These are phyloP conservation scores for Mycena galopus DNA, from an alignment of 768 basidiomycete species.

Conservation along the genomic window DNA sequence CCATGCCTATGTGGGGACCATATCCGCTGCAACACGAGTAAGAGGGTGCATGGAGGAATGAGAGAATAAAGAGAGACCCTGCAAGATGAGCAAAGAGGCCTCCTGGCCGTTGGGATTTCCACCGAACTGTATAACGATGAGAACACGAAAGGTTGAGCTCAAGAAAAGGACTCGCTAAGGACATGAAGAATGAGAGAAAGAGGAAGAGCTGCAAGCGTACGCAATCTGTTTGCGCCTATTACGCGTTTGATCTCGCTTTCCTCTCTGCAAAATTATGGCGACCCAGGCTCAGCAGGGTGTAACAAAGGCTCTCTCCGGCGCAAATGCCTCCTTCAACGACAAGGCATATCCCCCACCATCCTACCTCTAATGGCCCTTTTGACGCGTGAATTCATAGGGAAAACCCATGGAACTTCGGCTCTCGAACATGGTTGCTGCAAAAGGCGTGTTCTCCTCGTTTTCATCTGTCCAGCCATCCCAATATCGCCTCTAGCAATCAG, in stretches of 20 bases:
- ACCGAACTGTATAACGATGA: conserved; percentile 51
- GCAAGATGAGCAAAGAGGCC: conserved; percentile 77
- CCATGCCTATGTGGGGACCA: conserved; percentile 57
- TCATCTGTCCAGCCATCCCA: conserved; percentile 21
- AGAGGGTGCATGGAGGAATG: conserved; percentile 13
- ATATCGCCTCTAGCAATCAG: conserved; percentile 80
- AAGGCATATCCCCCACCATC: conserved; percentile 62
- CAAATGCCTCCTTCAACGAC: conserved; percentile 89
- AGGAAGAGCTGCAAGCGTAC: conserved; percentile 23
- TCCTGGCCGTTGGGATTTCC: conserved; percentile 61
- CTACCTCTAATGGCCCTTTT: conserved; percentile 23
- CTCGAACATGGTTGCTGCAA: conserved; percentile 98
- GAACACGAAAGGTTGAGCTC: neutral
- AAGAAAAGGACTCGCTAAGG: conserved; percentile 54
- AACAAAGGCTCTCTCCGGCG: conserved; percentile 62
- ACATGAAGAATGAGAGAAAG: conserved; percentile 46
- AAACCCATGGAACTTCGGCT: conserved; percentile 98
- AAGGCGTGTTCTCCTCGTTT: conserved; percentile 67
- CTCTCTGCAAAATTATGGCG: conserved; percentile 39
- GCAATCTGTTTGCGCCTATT: conserved; percentile 34
- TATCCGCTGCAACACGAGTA: conserved; percentile 69
- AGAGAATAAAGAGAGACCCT: conserved; percentile 7
- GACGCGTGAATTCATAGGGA: conserved; percentile 65
- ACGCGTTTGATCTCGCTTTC: conserved; percentile 13
- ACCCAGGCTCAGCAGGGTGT: conserved; percentile 55